phyloP scores from a whole-genome alignment of 345 rosid species.

The Acer campestre region DNA sequence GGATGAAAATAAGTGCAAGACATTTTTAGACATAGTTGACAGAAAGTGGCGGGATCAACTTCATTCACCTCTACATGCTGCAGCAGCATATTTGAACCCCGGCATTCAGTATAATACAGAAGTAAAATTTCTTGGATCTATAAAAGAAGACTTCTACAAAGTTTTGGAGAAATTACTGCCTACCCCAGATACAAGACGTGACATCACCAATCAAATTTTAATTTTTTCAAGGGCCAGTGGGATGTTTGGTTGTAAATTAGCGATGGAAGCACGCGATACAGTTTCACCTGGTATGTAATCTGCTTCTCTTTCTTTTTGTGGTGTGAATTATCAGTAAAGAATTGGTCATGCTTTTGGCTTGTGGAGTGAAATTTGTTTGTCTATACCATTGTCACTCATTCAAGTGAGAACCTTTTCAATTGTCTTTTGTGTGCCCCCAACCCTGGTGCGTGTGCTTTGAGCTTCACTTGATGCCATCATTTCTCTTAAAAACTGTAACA shows the following conservation, averaged over 20 bases:
- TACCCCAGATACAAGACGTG: conserved; percentile 83
- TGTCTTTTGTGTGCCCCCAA: neutral
- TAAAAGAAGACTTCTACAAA: conserved; percentile 82
- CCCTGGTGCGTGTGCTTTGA: neutral
- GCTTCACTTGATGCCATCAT: neutral
- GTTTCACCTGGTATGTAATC: conserved; percentile 68
- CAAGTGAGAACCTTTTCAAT: no score
- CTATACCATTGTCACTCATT: neutral
- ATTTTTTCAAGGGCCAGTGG: conserved; percentile 75
- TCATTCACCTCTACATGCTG: conserved; percentile 83
- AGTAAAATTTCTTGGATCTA: conserved; percentile 61
- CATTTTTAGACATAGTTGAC: conserved; percentile 73
- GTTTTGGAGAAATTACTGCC: conserved; percentile 87
- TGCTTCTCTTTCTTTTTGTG: neutral
- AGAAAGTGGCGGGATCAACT: conserved; percentile 81
- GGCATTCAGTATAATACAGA: conserved; percentile 83
- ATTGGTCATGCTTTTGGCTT: neutral
- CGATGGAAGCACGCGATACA: conserved; percentile 78
- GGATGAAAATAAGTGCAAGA: conserved; percentile 87
- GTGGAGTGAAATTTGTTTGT: neutral
- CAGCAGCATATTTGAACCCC: conserved; percentile 86
- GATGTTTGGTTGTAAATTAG: conserved; percentile 81
- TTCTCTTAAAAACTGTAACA: neutral
- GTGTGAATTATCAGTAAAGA: neutral
- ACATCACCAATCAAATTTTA: conserved; percentile 74